Base-by-base conservation (phyloP, 805 yeast genomes). In the Metschnikowia proteae region DNA sequence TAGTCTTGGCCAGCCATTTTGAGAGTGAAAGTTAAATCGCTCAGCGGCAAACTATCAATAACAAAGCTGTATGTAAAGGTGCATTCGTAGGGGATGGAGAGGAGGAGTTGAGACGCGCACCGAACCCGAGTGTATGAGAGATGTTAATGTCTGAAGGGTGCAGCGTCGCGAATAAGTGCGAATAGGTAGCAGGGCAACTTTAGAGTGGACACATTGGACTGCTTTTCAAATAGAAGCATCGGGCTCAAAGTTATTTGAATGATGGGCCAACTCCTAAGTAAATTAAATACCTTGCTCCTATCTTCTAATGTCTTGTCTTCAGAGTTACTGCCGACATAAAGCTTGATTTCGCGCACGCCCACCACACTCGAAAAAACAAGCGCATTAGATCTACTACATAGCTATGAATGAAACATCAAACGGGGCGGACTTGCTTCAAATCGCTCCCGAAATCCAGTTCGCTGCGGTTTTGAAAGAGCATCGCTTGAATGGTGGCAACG, bases 401-500 rank as follows among this genome's bases (percentile, higher is more conserved):
- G 17, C 38, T 30, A 53, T 55, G 57, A 45, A 47, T 27, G 52
- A 48, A 31, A 30, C 47, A 9, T 32, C 54, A 2, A 28, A 35
- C 11, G 34, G 28, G 23, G 33, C 31, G 3, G 45, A 38, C 38
- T 23, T 36, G 26, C 28, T 39, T 6, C 47, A 35, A 34, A 50
- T 27, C 31, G 46, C 56, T 13, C 50, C 57, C 9, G 57, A 56
- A 40, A 43, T 41, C 34, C 68, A 62, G 46, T 69, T 69, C 48
- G 70, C 72, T n/a, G 45, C 51, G 25, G 65, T 60, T 3, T 58
- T 69, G 42, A 65, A 62, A 48, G 56, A 58, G n/a, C 67, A 43
- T 49, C 67, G 60, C 33, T 49, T 60, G 40, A 45, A 50, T 13
- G 54, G 55, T 25, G 48, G 46, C 6, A 73, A 75, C 56, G 76